Conservation (phyloP, 371 early-diverging fungal species). For the Mucor lusitanicus region DNA sequence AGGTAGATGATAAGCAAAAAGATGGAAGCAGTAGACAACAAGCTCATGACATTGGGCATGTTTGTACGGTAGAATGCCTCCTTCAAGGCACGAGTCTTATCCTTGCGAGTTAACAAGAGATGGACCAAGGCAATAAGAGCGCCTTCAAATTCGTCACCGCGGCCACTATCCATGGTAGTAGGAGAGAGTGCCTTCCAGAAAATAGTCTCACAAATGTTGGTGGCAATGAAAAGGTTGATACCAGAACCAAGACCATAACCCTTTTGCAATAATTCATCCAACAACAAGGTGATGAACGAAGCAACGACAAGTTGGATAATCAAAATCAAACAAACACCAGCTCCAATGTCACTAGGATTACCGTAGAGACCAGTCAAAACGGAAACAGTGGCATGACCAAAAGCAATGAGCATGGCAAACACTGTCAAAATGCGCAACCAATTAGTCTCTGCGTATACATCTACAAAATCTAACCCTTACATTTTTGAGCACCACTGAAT, state of each 20-base stretch:
- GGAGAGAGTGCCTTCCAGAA: constrained; percentile 99
- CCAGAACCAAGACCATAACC: constrained; percentile 99
- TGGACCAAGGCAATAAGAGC: constrained; percentile 97
- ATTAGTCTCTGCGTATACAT: neutral
- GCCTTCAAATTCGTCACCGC: constrained; percentile 99
- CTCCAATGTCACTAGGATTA: constrained; percentile 93
- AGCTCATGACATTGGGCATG: constrained; percentile 97
- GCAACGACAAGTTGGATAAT: constrained; percentile 98
- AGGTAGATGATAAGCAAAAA: constrained; percentile 99
- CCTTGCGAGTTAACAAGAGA: constrained; percentile 93
- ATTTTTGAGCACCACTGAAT: constrained; percentile 98
- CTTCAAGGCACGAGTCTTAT: constrained; percentile 98
- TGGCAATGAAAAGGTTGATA: constrained; percentile 99
- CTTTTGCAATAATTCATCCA: constrained; percentile 99
- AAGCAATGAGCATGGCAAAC: constrained; percentile 93
- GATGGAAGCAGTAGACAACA: constrained; percentile 92
- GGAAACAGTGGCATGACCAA: constrained; percentile 98
- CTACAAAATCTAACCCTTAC: constrained; percentile 45
- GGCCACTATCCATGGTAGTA: constrained; percentile 97
- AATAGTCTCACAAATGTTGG: constrained; percentile 99
- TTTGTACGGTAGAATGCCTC: constrained; percentile 98
- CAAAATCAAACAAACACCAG: constrained; percentile 94
- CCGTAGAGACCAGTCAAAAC: constrained; percentile 99
- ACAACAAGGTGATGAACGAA: constrained; percentile 97
- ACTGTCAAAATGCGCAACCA: constrained; percentile 42